Conservation (phyloP, 768 basidiomycete species). For the Termitomyces sp. region DNA sequence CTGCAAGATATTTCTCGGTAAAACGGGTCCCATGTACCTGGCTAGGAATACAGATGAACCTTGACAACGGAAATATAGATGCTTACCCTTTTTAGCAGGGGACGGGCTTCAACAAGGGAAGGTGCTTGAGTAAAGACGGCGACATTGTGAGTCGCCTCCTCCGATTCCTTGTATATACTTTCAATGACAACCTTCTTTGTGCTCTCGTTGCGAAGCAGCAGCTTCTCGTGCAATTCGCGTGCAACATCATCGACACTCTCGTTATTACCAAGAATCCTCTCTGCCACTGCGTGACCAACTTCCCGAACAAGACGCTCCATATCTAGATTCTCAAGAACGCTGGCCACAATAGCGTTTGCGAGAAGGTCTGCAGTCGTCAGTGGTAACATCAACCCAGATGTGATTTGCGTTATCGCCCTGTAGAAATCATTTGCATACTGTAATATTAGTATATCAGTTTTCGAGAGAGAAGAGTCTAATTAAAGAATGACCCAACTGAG, state of each 20-base stretch:
- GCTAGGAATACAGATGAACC: constrained; percentile 6
- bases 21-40: constrained; percentile 94
- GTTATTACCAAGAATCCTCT: constrained; percentile 87
- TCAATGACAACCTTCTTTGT: constrained; percentile 97
- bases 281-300: constrained; percentile 90
- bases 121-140: constrained; percentile 73
- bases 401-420: constrained; percentile 87
- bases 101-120: constrained; percentile 67
- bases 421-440: constrained; percentile 93
- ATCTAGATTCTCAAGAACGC: constrained; percentile 95
- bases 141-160: constrained; percentile 88
- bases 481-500: constrained; percentile 46
- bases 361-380: constrained; percentile 93
- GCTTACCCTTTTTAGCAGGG: constrained; percentile 73
- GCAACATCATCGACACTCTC: constrained; percentile 98
- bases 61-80: neutral
- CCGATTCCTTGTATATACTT: constrained; percentile 91
- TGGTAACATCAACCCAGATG: constrained; percentile 94
- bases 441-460: neutral
- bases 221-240: constrained; percentile 85
- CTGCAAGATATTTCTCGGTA: constrained; percentile 91
- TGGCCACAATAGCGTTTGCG: constrained; percentile 93
- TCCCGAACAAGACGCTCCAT: constrained; percentile 96
- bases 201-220: constrained; percentile 89
- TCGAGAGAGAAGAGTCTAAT: constrained; percentile 4